Percentiles rank a stretch among this genome's conserved stretches.
Evolutionary conservation across 2,329 filamentous ascomycete genomes (phyloP).

Genomic region (Colletotrichum abscissum): DNA sequence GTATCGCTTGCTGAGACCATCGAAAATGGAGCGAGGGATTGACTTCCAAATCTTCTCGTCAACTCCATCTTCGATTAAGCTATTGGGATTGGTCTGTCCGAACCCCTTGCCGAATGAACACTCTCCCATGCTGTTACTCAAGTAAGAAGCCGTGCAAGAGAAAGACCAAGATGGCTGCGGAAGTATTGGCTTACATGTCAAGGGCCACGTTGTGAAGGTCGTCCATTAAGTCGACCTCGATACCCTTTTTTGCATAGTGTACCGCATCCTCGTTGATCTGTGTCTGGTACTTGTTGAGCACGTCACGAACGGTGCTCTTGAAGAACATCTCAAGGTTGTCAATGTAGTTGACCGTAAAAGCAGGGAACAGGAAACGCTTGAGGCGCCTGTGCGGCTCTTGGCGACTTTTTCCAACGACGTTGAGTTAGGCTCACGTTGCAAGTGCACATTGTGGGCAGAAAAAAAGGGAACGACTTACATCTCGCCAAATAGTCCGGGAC

Average conservation of each 20-base stretch:
- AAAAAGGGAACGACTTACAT: conserved; percentile 30
- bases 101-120: conserved; percentile 42
- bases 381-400: conserved; percentile 40
- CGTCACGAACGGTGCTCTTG: conserved; percentile 35
- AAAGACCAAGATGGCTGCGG: neutral
- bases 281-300: conserved; percentile 26
- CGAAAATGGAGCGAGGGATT: conserved; percentile 31
- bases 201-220: conserved; percentile 42
- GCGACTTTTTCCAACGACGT: conserved; percentile 23
- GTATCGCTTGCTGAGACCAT: conserved; percentile 33
- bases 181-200: conserved; percentile 36
- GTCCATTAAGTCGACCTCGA: conserved; percentile 42
- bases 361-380: conserved; percentile 41
- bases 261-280: conserved; percentile 22
- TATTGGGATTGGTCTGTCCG: conserved; percentile 40
- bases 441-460: neutral
- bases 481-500: conserved; percentile 38
- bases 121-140: conserved; percentile 38
- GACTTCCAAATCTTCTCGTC: conserved; percentile 29
- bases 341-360: conserved; percentile 41
- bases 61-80: conserved; percentile 25
- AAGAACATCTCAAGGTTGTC: conserved; percentile 40
- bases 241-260: conserved; percentile 28
- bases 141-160: neutral
- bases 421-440: neutral